phyloP scores from a whole-genome alignment of 306 rosid genomes.

The Vigna unguiculata region DNA sequence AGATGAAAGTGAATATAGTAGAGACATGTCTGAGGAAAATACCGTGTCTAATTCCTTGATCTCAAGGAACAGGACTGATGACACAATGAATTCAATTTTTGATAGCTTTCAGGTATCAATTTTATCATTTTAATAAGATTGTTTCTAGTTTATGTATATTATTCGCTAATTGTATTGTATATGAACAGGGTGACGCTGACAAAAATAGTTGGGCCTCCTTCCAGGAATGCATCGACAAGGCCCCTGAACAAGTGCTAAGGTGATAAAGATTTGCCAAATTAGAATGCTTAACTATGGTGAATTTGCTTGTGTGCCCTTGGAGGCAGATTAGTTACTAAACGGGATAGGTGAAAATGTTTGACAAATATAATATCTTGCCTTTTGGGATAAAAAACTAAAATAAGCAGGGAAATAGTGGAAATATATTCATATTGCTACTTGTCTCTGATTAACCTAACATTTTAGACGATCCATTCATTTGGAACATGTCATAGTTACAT shows the following conservation, averaged over 20 bases:
- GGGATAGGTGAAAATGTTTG: not conserved
- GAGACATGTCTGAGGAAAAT: constrained; percentile 47
- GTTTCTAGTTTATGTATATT: constrained; percentile 23
- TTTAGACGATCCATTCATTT: not conserved
- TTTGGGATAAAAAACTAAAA: not conserved
- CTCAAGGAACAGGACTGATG: constrained; percentile 60
- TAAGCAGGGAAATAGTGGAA: not conserved
- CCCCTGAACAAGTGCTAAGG: constrained; percentile 70
- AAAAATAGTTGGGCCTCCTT: constrained; percentile 65
- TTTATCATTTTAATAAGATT: not conserved
- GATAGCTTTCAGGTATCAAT: constrained; percentile 61
- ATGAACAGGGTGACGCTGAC: constrained; percentile 53
- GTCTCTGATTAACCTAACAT: not conserved
- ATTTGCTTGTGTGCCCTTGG: not conserved
- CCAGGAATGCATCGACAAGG: constrained; percentile 60
- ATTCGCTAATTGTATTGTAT: constrained; percentile 30
- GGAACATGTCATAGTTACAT: not conserved
- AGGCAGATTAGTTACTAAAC: not conserved
- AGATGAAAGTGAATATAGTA: constrained; percentile 60
- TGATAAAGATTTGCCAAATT: constrained; percentile 17
- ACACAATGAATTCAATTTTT: constrained; percentile 54
- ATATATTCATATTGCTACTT: not conserved
- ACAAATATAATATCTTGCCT: not conserved
- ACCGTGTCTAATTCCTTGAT: constrained; percentile 56
- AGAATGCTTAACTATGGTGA: constrained; percentile 4